Conservation (phyloP, 2,329 filamentous ascomycete species). For the Metarhizium sp. region DNA sequence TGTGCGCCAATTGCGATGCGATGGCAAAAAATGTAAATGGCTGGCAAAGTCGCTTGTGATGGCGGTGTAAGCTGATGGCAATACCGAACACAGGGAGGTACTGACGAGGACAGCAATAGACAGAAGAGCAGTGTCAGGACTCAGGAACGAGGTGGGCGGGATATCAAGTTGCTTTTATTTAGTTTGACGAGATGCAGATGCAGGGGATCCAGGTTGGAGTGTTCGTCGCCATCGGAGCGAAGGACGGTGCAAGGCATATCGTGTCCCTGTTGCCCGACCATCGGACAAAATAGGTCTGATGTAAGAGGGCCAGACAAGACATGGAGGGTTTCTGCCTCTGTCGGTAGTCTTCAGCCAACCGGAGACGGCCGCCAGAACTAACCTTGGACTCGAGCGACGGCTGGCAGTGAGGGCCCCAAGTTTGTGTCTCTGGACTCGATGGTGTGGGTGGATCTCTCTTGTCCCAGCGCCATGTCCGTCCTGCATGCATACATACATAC, state of each 20-base stretch:
- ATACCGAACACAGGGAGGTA: neutral
- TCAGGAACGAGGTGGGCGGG: neutral
- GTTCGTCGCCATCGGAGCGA: no score
- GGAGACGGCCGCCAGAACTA: neutral
- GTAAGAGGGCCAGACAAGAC: neutral
- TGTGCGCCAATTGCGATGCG: neutral
- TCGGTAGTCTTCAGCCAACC: neutral
- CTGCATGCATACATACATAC: no score
- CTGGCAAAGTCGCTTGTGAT: neutral
- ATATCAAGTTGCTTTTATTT: neutral
- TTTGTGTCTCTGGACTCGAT: no score
- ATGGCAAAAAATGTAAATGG: neutral
- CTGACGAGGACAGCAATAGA: neutral
- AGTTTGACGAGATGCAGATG: neutral
- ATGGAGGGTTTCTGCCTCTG: neutral
- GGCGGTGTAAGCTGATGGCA: neutral
- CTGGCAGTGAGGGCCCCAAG: neutral
- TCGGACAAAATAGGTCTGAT: no score
- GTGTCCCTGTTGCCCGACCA: no score
- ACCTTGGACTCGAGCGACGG: neutral
- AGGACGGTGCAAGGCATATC: no score
- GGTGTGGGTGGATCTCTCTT: no score
- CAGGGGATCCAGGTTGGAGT: neutral
- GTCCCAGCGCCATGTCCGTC: no score
- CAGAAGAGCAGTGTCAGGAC: no score